Percentiles rank a stretch among this genome's conserved stretches.
Evolutionary conservation across 352 stramenopile genomes (phyloP).

Genomic region (Pythium brassicae): DNA sequence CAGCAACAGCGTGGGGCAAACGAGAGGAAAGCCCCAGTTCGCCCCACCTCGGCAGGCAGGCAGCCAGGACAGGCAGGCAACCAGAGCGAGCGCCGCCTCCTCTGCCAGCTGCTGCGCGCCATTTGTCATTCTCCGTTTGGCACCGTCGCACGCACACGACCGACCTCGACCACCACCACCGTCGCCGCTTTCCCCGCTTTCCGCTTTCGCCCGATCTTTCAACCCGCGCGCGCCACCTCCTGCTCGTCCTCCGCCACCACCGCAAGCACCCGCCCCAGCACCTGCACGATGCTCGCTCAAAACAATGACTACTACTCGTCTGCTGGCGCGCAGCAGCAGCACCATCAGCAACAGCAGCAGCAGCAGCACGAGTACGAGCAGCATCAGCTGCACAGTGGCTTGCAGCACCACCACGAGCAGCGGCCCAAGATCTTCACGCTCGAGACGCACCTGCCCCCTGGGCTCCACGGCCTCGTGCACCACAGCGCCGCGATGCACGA

Average conservation of each 20-base stretch:
- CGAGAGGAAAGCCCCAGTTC: too few relatives aligned
- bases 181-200: too few relatives aligned
- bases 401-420: constrained; percentile 47
- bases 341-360: constrained; percentile 21
- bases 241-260: not conserved
- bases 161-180: not conserved
- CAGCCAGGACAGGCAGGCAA: not conserved
- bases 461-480: constrained; percentile 39
- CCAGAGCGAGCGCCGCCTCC: not conserved
- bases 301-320: constrained; percentile 67
- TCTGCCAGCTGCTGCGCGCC: constrained; percentile 48
- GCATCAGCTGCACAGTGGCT: constrained; percentile 7
- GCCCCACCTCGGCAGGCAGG: too few relatives aligned
- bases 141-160: constrained; percentile 27
- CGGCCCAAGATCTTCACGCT: constrained; percentile 56
- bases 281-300: constrained; percentile 28
- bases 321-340: constrained; percentile 1
- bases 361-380: constrained; percentile 15
- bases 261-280: too few relatives aligned
- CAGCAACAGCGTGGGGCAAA: too few relatives aligned
- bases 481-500: constrained; percentile 29
- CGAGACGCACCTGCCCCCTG: constrained; percentile 15
- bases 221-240: not conserved
- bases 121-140: constrained; percentile 82
- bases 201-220: too few relatives aligned